Percentiles rank a stretch among this genome's conserved stretches.
Evolutionary conservation across 371 early-diverging fungal genomes (phyloP).

Genomic region (Rhizopus delemar): DNA sequence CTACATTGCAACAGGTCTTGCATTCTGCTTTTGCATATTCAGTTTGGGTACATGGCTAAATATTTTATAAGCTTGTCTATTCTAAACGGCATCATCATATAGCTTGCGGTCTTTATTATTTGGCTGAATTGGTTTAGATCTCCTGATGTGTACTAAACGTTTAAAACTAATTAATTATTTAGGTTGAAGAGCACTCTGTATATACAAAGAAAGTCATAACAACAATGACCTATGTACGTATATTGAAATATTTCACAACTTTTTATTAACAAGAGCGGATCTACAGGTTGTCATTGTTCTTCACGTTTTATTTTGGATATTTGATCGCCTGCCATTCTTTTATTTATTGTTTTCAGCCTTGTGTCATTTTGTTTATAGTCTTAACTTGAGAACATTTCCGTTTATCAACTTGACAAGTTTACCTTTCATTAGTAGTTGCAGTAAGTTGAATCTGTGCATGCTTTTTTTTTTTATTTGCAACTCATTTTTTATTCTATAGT

Average conservation of each 20-base stretch:
- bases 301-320: conserved; percentile 65
- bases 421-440: conserved; percentile 67
- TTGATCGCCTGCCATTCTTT: conserved; percentile 70
- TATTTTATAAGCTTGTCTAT: background rate
- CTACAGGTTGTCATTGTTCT: conserved; percentile 57
- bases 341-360: conserved; percentile 63
- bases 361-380: conserved; percentile 72
- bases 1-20: conserved; percentile 43
- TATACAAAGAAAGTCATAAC: conserved; percentile 75
- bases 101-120: conserved; percentile 87
- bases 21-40: conserved; percentile 43
- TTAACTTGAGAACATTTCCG: conserved; percentile 74
- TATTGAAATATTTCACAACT: background rate
- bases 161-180: conserved; percentile 13
- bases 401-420: conserved; percentile 64
- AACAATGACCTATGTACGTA: conserved; percentile 63
- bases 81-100: background rate
- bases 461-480: background rate
- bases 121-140: conserved; percentile 64
- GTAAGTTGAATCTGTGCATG: conserved; percentile 41
- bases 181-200: conserved; percentile 83
- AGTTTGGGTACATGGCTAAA: conserved; percentile 39
- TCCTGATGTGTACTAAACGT: background rate
- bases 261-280: background rate
- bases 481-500: conserved; percentile 36